Base-by-base conservation (phyloP, 495 filamentous ascomycete species). In the Xylaria grammica region DNA sequence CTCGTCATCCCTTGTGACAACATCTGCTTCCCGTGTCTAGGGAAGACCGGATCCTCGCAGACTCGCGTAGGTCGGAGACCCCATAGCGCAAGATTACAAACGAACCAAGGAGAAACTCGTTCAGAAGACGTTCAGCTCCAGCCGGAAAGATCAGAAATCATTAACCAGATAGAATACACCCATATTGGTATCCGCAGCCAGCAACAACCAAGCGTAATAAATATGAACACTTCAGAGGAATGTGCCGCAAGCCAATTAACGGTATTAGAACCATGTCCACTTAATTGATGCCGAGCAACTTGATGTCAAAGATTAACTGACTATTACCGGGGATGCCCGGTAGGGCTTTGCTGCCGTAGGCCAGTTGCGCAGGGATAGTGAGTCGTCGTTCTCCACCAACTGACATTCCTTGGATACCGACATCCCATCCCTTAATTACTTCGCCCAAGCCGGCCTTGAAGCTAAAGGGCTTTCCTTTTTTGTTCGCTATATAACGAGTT, bases 401-500 rank as follows among this genome's bases (percentile, higher is more conserved):
- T 57, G 89, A 81, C 93, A 99, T 97, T 74, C 95, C 95, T 62
- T 83, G 84, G 66, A 99, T 80, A 76, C 95, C 95, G 65, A 97
- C 87, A 74, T 99, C 96, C 95, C 94, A 97, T 68, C 95, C 95
- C 85, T 96, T 94, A 82, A 99, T 98, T 68, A 99, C 95, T 73
- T 97, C 92, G 62, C 93, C 93, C 75, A 86, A 86, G 67, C 96
- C 95, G 53, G 97, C 85, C 78, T 92, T 94, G 88, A 98, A 97
- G 69, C 82, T 85, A 81, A 99, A 99, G 20, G 96, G 94, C 79
- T 94, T 90, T 68, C 95, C 95, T 82, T 94, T 97, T 84, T 97
- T 98, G 85, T 98, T 98, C 68, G 91, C 90, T 93, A 64, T 62
- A 72, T 36, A 0, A 52, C 24, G 20, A 48, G 59, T 85, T 72